Conservation (phyloP, 2,329 filamentous ascomycete genomes). For the Cladosporium phlei region DNA sequence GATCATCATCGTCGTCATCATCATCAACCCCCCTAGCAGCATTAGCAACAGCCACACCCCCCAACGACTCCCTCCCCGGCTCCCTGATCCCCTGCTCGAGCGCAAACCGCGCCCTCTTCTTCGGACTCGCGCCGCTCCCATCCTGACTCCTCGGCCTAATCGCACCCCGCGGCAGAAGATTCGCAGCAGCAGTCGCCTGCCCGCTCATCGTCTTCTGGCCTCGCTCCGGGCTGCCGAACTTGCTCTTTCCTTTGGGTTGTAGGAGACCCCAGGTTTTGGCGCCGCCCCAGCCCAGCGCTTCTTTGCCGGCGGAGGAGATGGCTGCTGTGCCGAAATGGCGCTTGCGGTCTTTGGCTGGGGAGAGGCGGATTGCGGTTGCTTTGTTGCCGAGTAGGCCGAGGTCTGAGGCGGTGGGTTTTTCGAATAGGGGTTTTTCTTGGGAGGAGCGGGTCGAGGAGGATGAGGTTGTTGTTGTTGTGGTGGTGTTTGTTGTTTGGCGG, state of each 20-base stretch:
- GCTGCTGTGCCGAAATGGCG: constrained; percentile 34
- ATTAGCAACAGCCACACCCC: constrained; percentile 34
- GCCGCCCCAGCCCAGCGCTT: constrained; percentile 47
- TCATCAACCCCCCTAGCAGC: constrained; percentile 30
- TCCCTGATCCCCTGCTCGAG: constrained; percentile 47
- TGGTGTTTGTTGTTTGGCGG: constrained; percentile 17
- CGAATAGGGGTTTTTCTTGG: constrained; percentile 20
- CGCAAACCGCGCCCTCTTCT: constrained; percentile 46
- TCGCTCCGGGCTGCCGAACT: constrained; percentile 27
- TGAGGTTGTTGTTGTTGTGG: constrained; percentile 16
- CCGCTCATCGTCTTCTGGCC: constrained; percentile 27
- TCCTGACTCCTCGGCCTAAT: constrained; percentile 22
- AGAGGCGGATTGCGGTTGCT: constrained; percentile 39
- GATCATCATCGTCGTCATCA: constrained; percentile 43
- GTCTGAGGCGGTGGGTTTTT: constrained; percentile 29
- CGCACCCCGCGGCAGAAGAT: constrained; percentile 4
- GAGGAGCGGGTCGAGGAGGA: constrained; percentile 16
- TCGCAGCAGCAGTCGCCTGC: constrained; percentile 7
- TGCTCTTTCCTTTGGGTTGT: constrained; percentile 27
- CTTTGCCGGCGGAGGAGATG: constrained; percentile 27
- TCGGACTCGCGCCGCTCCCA: constrained; percentile 34
- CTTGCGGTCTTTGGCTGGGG: constrained; percentile 40
- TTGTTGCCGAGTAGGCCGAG: constrained; percentile 42
- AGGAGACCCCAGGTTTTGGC: constrained; percentile 39
- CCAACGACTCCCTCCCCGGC: constrained; percentile 45